Evolutionary conservation across 2,329 filamentous ascomycete species (phyloP), one percentile per base, ranked within the genome.

Genomic region (Didymella sp.): DNA sequence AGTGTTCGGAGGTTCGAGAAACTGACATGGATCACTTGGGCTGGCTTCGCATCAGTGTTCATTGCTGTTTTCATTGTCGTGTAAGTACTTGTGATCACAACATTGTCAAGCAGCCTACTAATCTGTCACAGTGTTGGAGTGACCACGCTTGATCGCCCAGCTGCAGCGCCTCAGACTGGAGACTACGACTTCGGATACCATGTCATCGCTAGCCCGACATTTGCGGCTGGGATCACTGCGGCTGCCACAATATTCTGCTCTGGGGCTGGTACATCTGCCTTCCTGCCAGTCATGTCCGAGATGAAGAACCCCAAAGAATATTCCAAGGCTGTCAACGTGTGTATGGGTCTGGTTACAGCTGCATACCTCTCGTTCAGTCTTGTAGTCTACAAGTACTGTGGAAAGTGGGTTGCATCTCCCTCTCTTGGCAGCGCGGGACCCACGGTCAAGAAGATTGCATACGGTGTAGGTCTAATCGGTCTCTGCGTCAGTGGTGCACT

Each of bases 241-340:
- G 61, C 35, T 0, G 79, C 80, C 2, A 86, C 83, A 2, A 87
- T 89, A 59, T 86, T 88, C 73, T 81, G 84, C 54, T 85, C 84
- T 2, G 81, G 80, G 6, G 83, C 85, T 0, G 84, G 82, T 17
- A 87, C 85, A 0, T 83, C 81, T 0, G 84, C 84, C 1, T 89
- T 88, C 66, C 74, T 89, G 1, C 85, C 85, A 4, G 84, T 89
- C 56, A 88, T 89, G 50, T 84, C 82, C 0, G 87, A 89, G 74
- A 89, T 89, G 85, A 78, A 59, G 25, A 78, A 80, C 27, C 86
- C 86, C 0, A 78, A 77, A 19, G 84, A 87, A 62, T 89, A 84
- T 71, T 80, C 80, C 58, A 87, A 87, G 70, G 82, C 86, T 0
- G 77, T 88, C 0, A 87, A 82, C 65, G 72, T 82, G 13, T 85